Evolutionary conservation across 345 rosid genomes (phyloP).

Genomic region (Eucalyptus marginata): DNA sequence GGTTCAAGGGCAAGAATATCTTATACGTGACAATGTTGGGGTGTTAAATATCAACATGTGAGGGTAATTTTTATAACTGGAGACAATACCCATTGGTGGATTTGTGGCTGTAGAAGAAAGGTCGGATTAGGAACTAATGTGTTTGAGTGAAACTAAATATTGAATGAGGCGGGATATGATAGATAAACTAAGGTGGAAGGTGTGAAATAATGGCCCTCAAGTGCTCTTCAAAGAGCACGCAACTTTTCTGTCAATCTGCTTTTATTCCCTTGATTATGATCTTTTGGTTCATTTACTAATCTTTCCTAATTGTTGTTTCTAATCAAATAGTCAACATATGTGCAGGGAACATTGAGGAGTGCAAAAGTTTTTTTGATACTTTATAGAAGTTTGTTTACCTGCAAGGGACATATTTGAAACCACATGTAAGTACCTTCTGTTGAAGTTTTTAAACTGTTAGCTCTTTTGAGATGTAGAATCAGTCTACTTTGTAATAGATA

Average conservation of each 20-base stretch:
- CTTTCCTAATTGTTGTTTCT: background rate
- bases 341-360: slow-evolving; percentile 59
- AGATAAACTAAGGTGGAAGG: background rate
- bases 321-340: background rate
- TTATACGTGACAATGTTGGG: too few relatives aligned
- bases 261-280: background rate
- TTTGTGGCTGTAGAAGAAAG: too few relatives aligned
- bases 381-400: slow-evolving; percentile 75
- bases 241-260: too few relatives aligned
- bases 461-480: background rate
- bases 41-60: too few relatives aligned
- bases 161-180: background rate
- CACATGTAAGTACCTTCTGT: slow-evolving; percentile 51
- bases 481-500: background rate
- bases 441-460: background rate
- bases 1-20: background rate
- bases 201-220: background rate
- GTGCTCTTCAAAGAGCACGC: too few relatives aligned
- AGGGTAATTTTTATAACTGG: background rate
- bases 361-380: slow-evolving; percentile 53
- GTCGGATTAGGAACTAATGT: too few relatives aligned
- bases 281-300: background rate
- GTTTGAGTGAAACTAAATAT: background rate
- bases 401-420: slow-evolving; percentile 83
- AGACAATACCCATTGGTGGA: background rate